A percentile compares a stretch with the other conserved stretches of the same genome.
phyloP scores from a whole-genome alignment of 2,329 filamentous ascomycete genomes.

The Ciborinia camelliae region DNA sequence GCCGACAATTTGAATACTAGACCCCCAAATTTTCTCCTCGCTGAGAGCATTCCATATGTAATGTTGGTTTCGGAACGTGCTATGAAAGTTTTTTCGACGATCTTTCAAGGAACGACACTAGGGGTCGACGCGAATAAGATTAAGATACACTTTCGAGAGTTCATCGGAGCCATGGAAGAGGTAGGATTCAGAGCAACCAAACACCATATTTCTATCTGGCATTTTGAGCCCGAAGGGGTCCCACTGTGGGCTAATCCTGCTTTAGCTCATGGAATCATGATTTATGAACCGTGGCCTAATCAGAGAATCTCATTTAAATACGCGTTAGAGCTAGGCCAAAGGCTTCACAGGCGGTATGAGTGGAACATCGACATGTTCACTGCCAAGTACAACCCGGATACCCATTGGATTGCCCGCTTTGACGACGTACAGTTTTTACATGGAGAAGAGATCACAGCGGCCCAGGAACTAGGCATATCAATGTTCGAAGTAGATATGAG shows the following conservation, averaged over 20 bases:
- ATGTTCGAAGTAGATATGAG: neutral
- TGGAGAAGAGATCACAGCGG: neutral
- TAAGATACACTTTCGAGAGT: neutral
- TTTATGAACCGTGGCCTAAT: neutral
- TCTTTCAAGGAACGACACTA: neutral
- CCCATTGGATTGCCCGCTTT: neutral
- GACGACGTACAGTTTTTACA: neutral
- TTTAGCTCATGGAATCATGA: neutral
- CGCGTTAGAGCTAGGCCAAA: neutral
- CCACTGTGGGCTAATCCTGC: neutral
- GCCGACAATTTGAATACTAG: neutral
- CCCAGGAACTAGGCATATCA: neutral
- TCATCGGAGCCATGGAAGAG: neutral
- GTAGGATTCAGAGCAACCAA: slow-evolving; percentile 1
- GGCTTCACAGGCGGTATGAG: neutral
- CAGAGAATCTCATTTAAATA: neutral
- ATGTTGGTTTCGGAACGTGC: neutral
- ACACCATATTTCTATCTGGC: neutral
- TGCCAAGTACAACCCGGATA: neutral
- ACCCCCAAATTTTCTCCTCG: neutral
- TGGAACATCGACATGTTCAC: slow-evolving; percentile 2
- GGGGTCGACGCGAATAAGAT: neutral
- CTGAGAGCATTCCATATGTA: neutral
- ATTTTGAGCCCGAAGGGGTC: slow-evolving; percentile 3
- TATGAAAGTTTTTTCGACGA: neutral